phyloP scores from a whole-genome alignment of 768 basidiomycete species.

The Phaeolepiota aurea region DNA sequence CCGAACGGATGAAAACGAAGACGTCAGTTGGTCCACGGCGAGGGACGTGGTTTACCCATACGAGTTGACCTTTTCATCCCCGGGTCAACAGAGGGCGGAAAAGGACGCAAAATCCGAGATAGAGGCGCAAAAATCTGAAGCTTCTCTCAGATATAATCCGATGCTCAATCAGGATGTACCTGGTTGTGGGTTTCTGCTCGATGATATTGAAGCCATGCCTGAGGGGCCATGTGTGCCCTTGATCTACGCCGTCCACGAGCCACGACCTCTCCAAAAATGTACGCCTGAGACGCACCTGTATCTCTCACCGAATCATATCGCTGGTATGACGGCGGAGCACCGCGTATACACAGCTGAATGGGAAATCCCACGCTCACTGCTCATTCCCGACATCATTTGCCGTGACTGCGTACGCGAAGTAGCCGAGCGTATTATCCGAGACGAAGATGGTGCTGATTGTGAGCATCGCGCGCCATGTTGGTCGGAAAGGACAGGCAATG shows the following conservation, averaged over 20 bases:
- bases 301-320: constrained; percentile 23
- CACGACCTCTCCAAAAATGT: constrained; percentile 11
- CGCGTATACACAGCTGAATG: constrained; percentile 40
- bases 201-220: neutral
- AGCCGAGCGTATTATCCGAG: constrained; percentile 12
- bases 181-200: no score
- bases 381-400: constrained; percentile 28
- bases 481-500: constrained; percentile 7
- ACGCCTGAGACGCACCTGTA: constrained; percentile 40
- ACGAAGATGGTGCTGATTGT: constrained; percentile 18
- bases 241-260: constrained; percentile 19
- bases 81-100: neutral
- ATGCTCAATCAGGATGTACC: no score
- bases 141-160: no score
- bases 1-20: no score
- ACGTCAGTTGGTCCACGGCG: constrained; percentile 17
- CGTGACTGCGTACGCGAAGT: constrained; percentile 25
- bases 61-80: neutral
- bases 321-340: constrained; percentile 47
- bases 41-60: constrained; percentile 1
- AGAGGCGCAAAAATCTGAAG: no score
- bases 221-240: constrained; percentile 12
- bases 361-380: constrained; percentile 37
- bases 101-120: no score
- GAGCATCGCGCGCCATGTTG: constrained; percentile 10